phyloP scores from a whole-genome alignment of 805 yeast genomes.

The Cyberlindnera bimundalis region DNA sequence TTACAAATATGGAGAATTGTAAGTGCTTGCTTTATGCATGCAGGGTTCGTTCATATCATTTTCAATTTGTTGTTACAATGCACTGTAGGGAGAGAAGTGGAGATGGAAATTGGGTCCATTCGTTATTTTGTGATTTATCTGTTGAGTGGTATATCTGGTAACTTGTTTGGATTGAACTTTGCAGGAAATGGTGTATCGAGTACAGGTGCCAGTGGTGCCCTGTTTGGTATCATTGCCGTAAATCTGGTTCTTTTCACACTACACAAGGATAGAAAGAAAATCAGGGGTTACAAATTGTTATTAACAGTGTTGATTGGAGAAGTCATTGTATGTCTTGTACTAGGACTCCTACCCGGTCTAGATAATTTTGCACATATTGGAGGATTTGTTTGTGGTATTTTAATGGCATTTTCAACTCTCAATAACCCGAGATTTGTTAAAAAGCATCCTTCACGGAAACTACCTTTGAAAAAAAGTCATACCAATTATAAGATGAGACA shows the following conservation, averaged over 20 bases:
- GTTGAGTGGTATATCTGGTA: slow-evolving; percentile 62
- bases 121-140: slow-evolving; percentile 55
- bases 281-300: slow-evolving; percentile 43
- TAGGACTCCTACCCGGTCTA: slow-evolving; percentile 69
- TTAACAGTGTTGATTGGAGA: slow-evolving; percentile 50
- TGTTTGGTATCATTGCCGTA: slow-evolving; percentile 65
- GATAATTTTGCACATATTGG: slow-evolving; percentile 77
- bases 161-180: slow-evolving; percentile 64
- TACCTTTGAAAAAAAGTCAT: slow-evolving; percentile 16
- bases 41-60: slow-evolving; percentile 66
- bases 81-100: slow-evolving; percentile 58
- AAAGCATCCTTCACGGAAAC: slow-evolving; percentile 10
- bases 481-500: slow-evolving; percentile 32
- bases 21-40: slow-evolving; percentile 70
- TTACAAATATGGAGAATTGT: slow-evolving; percentile 68
- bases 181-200: slow-evolving; percentile 64
- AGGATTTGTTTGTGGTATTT: slow-evolving; percentile 62
- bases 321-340: slow-evolving; percentile 52
- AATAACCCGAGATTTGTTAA: slow-evolving; percentile 51
- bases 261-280: slow-evolving; percentile 47
- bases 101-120: slow-evolving; percentile 50
- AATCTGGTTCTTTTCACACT: slow-evolving; percentile 52
- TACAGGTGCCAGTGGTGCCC: slow-evolving; percentile 69
- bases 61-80: slow-evolving; percentile 61
- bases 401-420: slow-evolving; percentile 46